A percentile compares a stretch with the other conserved stretches of the same genome.
These are phyloP conservation scores for Quercus alba DNA, from an alignment of 306 rosid species.

Conservation along the genomic window DNA sequence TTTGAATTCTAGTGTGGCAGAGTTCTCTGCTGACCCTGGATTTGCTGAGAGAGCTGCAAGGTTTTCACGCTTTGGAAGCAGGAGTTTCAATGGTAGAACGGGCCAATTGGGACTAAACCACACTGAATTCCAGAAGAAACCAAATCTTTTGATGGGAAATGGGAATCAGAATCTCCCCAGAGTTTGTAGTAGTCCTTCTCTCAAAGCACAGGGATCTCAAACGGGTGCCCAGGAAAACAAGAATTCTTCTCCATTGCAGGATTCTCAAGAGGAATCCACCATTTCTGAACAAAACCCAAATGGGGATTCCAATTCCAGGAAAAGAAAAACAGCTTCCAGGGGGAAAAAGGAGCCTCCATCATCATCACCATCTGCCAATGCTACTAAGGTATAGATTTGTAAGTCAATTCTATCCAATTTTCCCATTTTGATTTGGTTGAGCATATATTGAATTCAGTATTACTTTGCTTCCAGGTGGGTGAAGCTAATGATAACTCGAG, in stretches of 20 bases:
- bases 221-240: conserved; percentile 32
- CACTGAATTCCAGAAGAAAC: conserved; percentile 41
- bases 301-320: conserved; percentile 45
- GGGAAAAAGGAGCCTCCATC: conserved; percentile 55
- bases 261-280: conserved; percentile 69
- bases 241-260: conserved; percentile 33
- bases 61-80: conserved; percentile 88
- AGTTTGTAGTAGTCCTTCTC: conserved; percentile 77
- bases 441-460: not conserved
- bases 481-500: conserved; percentile 44
- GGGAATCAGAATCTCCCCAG: conserved; percentile 50
- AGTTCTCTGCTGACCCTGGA: conserved; percentile 83
- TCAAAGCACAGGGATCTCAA: conserved; percentile 65
- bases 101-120: conserved; percentile 35
- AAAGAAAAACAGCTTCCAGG: conserved; percentile 68
- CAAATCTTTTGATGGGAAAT: conserved; percentile 26
- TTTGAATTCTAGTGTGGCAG: conserved; percentile 57
- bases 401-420: conserved; percentile 3
- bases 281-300: conserved; percentile 58
- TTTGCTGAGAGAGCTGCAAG: conserved; percentile 91
- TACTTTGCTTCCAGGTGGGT: conserved; percentile 32
- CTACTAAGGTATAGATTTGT: conserved; percentile 39
- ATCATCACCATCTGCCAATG: conserved; percentile 19
- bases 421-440: not conserved
- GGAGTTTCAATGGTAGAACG: conserved; percentile 67